phyloP scores from a whole-genome alignment of 805 yeast genomes.

The Tetrapisispora arboricola region DNA sequence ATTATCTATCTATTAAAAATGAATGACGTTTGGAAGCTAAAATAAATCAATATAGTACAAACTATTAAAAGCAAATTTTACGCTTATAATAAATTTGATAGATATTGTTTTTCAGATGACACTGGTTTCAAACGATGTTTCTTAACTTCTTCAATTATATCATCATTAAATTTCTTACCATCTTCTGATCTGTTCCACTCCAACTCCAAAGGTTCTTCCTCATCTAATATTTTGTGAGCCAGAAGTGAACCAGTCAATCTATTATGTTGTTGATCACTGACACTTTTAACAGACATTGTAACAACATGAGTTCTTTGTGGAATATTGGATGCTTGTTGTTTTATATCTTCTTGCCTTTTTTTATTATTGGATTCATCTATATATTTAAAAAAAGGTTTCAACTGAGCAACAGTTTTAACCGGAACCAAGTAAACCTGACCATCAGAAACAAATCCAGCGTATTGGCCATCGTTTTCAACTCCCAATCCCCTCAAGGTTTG shows the following conservation, averaged over 20 bases:
- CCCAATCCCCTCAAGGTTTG: conserved; percentile 69
- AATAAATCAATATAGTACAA: too few species aligned
- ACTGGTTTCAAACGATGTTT: conserved; percentile 18
- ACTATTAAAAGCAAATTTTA: not conserved
- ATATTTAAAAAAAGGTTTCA: conserved; percentile 74
- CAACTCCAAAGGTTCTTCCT: conserved; percentile 39
- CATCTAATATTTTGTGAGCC: conserved; percentile 54
- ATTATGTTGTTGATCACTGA: conserved; percentile 45
- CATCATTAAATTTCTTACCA: conserved; percentile 22
- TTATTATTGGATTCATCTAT: conserved; percentile 50
- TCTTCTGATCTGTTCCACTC: conserved; percentile 36
- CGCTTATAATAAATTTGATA: conserved; percentile 15
- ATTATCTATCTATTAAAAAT: not conserved
- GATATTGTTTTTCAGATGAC: conserved; percentile 19
- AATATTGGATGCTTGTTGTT: conserved; percentile 29
- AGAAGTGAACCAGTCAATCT: conserved; percentile 60
- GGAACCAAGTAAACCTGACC: conserved; percentile 55
- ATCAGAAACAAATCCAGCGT: conserved; percentile 35
- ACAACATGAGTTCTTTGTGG: conserved; percentile 49
- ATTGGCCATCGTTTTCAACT: conserved; percentile 42
- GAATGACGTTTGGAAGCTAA: too few species aligned
- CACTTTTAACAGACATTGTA: conserved; percentile 64
- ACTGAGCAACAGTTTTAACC: conserved; percentile 57
- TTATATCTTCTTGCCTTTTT: conserved; percentile 35
- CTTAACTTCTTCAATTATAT: conserved; percentile 15